A percentile compares a stretch with the other conserved stretches of the same genome.
These are phyloP conservation scores for Penicillium sp. DNA, from an alignment of 2,329 filamentous ascomycete genomes.

Conservation along the genomic window DNA sequence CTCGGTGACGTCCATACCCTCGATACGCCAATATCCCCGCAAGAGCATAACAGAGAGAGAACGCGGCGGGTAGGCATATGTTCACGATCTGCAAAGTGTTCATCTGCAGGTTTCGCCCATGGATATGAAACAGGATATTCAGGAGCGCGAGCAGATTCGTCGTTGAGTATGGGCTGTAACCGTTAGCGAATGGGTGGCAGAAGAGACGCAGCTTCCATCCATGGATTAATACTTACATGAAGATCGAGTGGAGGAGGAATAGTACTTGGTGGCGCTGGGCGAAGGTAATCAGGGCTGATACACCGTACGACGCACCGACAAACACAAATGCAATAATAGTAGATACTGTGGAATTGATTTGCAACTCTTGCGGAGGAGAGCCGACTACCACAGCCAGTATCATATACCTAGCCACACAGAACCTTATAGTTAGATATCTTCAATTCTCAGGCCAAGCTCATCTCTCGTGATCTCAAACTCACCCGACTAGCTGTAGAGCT, in stretches of 20 bases:
- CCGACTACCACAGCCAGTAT: neutral
- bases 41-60: constrained; percentile 26
- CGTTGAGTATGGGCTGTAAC: constrained; percentile 10
- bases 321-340: neutral
- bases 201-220: neutral
- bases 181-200: neutral
- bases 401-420: neutral
- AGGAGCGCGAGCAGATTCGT: constrained; percentile 31
- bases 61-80: constrained; percentile 27
- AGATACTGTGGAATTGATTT: neutral
- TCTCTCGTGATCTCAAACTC: neutral
- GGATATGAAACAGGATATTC: constrained; percentile 33
- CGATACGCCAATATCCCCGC: constrained; percentile 26
- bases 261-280: neutral
- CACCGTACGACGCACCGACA: neutral
- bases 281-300: neutral
- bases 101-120: constrained; percentile 28
- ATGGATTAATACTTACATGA: neutral
- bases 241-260: neutral
- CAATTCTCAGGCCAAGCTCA: neutral
- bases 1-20: constrained; percentile 10
- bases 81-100: constrained; percentile 23
- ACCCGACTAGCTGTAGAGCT: constrained; percentile 1
- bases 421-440: neutral
- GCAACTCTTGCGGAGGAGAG: neutral